Base-by-base conservation (phyloP, 2,329 filamentous ascomycete species). In the Epichloe hybrida region DNA sequence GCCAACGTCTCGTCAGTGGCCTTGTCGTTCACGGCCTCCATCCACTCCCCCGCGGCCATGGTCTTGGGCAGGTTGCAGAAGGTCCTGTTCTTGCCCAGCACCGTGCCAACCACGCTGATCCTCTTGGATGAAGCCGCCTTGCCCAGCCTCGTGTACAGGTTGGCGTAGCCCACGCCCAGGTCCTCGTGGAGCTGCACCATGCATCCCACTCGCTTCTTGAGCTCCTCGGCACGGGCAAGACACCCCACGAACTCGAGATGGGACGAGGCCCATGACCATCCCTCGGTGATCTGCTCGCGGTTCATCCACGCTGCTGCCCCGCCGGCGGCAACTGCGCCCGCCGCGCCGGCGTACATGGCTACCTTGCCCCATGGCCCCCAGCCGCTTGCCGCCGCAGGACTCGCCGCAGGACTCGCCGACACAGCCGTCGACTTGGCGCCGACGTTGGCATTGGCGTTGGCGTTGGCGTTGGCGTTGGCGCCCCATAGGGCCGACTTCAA, bases 221-320 rank as follows among this genome's bases (percentile, higher is more conserved):
- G 72, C 62, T 95, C 89, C 59, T 90, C 85, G 4, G 81, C 81
- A n/a, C 87, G 81, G 46, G 86, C 85, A 7, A 98, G 76, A 61
- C 88, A 94, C 2, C 89, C 88, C 1, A 97, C 87, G 61, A 97
- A 98, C 65, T 93, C 87, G 27, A 98, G 79, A 67, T 98, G 93
- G 37, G 87, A 93, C 15, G 84, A 81, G 13, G 87, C 87, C 89
- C 90, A 97, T 9, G 73, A 73, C 71, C 83, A 83, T 7, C 90
- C 86, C 53, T 84, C 76, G 3, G 77, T 79, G 54, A 97, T 80
- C 55, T 88, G 82, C 35, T 94, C 86, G 50, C 88, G 80, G 59
- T 93, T 89, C 59, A 86, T 74, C 71, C 95, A 97, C 11, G 91
- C 86, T 7, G 89, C 89, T 0, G 87, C 87, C 0, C 86, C 85